phyloP scores from a whole-genome alignment of 208 protist species.

The Trypanosoma conorhini region DNA sequence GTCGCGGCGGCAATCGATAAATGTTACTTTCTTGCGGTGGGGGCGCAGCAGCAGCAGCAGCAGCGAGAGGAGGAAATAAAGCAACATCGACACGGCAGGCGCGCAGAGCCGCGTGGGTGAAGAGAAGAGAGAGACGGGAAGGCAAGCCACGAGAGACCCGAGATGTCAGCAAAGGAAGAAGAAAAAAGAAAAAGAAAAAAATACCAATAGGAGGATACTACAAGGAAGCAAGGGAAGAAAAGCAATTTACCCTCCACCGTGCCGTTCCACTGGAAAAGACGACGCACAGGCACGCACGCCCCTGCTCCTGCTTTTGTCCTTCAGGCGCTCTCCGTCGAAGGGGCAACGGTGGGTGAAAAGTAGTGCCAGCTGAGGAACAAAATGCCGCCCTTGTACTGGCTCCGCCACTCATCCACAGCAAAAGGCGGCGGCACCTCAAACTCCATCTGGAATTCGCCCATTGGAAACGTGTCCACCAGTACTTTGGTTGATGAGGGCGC shows the following conservation, averaged over 20 bases:
- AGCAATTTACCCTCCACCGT: background rate
- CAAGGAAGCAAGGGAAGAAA: constrained; percentile 6
- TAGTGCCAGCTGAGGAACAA: constrained; percentile 24
- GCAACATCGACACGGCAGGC: constrained; percentile 32
- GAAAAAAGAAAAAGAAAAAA: background rate
- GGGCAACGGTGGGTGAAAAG: background rate
- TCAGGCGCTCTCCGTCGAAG: background rate
- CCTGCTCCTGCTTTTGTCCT: background rate
- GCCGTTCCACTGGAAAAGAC: background rate
- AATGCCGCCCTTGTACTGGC: constrained; percentile 19
- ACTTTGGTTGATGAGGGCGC: background rate
- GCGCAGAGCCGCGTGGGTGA: constrained; percentile 10
- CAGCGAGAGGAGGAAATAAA: background rate
- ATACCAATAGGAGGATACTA: background rate
- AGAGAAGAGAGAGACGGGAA: constrained; percentile 8
- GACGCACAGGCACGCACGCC: background rate
- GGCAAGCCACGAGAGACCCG: background rate
- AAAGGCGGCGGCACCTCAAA: constrained; percentile 30
- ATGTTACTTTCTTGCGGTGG: background rate
- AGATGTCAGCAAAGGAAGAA: background rate
- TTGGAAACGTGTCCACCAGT: constrained; percentile 26
- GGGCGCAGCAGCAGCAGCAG: background rate
- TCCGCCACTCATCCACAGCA: constrained; percentile 16
- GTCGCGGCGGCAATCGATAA: background rate
- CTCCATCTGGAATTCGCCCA: constrained; percentile 23